A percentile compares a stretch with the other conserved stretches of the same genome.
Conservation (phyloP, 306 rosid genomes). For the Malus fusca region DNA sequence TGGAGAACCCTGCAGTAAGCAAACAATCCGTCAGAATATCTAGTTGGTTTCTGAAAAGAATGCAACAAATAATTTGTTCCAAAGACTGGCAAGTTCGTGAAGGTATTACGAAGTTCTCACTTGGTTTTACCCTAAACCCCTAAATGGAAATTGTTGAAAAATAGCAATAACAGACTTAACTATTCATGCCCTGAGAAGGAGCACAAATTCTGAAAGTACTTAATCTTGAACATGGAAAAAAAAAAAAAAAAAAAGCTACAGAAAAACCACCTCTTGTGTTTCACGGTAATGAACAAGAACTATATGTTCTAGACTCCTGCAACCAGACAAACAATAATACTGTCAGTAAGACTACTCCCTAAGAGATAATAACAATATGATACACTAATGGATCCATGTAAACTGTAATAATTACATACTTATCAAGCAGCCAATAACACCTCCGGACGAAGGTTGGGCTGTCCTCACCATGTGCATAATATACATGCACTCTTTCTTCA, state of each 20-base stretch:
- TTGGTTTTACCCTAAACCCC: neutral
- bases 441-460: constrained; percentile 75
- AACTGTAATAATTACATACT: constrained; percentile 48
- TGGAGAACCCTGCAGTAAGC: constrained; percentile 65
- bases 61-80: neutral
- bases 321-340: constrained; percentile 25
- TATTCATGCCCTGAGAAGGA: neutral
- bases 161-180: neutral
- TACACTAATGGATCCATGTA: constrained; percentile 11
- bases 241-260: neutral
- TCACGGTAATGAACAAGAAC: constrained; percentile 99
- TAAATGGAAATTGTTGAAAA: neutral
- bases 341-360: neutral
- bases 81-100: neutral
- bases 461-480: constrained; percentile 92
- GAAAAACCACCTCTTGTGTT: constrained; percentile 67
- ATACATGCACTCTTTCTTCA: constrained; percentile 97
- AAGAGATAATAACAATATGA: neutral
- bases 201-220: neutral
- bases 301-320: constrained; percentile 90
- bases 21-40: constrained; percentile 17
- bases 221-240: constrained; percentile 1
- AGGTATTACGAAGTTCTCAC: neutral
- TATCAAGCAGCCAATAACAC: constrained; percentile 96
- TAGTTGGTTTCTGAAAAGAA: constrained; percentile 8